Conservation (phyloP, 306 rosid genomes). For the Prunus kanzakura region DNA sequence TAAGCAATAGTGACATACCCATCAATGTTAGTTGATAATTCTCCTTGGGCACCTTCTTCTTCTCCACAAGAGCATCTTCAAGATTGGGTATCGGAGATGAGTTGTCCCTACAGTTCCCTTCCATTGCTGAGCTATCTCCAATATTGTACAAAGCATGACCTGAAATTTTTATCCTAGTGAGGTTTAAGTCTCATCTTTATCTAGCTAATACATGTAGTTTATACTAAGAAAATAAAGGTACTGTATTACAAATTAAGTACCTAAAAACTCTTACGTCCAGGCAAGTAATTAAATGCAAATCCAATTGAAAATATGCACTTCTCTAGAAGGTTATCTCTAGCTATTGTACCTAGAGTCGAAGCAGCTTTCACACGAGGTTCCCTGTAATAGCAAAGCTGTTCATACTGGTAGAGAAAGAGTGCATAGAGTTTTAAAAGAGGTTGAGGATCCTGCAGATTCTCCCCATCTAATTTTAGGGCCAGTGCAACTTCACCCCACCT, state of each 20-base stretch:
- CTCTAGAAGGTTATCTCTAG: background rate
- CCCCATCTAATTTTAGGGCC: constrained; percentile 18
- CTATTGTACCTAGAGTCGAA: constrained; percentile 4
- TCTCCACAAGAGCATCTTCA: background rate
- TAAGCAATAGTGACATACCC: constrained; percentile 7
- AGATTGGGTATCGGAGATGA: background rate
- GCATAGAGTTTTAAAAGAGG: constrained; percentile 30
- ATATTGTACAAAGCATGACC: constrained; percentile 9
- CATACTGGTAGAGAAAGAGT: constrained; percentile 28
- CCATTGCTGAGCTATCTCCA: constrained; percentile 4
- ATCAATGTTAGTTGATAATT: background rate
- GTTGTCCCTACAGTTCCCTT: background rate
- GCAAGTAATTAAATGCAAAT: background rate
- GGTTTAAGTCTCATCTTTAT: background rate
- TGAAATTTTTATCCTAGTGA: background rate
- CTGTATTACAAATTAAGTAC: background rate
- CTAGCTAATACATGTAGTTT: background rate
- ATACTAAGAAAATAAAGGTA: background rate
- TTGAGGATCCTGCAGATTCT: background rate
- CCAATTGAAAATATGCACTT: background rate
- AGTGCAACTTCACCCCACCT: constrained; percentile 36
- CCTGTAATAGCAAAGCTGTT: constrained; percentile 33
- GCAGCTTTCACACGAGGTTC: constrained; percentile 16
- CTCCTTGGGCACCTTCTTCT: constrained; percentile 1
- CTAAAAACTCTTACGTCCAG: background rate